Base-by-base conservation (phyloP, 2,329 filamentous ascomycete genomes). In the Chaetomium olivaceum region DNA sequence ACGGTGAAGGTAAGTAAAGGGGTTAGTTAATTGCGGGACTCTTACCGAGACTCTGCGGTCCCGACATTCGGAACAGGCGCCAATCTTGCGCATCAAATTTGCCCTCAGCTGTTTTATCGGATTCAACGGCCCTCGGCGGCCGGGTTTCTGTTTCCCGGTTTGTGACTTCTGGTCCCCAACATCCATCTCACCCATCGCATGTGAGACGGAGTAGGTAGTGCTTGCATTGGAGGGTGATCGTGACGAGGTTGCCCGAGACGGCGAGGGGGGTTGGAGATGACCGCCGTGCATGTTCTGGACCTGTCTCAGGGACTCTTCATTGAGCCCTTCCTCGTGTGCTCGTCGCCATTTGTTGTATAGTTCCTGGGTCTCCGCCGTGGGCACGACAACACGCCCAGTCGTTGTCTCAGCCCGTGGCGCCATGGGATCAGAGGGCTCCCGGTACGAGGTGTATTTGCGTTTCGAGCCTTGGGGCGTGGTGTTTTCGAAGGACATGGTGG, bases 31-130 rank as follows among this genome's bases (percentile, higher is more conserved):
- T 21, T 8, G 19, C 12, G 12, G 31, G 21, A 29, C 9, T 48
- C 71, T 54, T 52, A 73, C 73, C 36, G 50, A 54, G 11, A 74
- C 72, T 54, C 62, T 71, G 21, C 73, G 71, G 3, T 21, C 14
- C 6, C 62, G 65, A 64, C 73, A 74, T 0, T 64, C 66, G 0
- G 46, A 16, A 54, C 73, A 74, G 25, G 70, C 72, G 21, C 66
- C 58, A 11, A 72, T 23, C 60, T 69, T 69, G 25, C 72, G 72
- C 36, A 71, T 64, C n/a, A 73, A 63, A 3, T 69, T 70, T 23
- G 72, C 66, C 54, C 58, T 66, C 4, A 59, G 58, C 16, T 66
- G 70, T 19, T 50, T 54, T 2, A 25, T 1, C 9, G 64, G 27
- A 11, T 63, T 31, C 19, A 74, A 55, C 6, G 68, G 68, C 5